Evolutionary conservation across 805 yeast genomes (phyloP), one percentile per base, ranked within the genome.

Genomic region (Wickerhamiella domercqiae): DNA sequence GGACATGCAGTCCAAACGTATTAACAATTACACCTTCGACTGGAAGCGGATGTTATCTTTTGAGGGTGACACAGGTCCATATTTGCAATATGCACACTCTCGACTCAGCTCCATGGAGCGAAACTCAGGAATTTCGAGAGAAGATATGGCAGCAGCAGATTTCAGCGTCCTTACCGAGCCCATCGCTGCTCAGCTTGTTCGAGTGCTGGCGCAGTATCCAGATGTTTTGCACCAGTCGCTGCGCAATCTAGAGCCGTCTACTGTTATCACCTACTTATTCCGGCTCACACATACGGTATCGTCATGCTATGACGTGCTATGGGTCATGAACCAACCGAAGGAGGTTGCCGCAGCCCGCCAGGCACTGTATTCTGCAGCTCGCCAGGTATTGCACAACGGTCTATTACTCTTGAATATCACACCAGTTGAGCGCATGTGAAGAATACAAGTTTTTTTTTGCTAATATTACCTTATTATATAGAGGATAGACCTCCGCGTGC

Each of bases 41-140:
- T 90, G 98, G 98, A 83, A 81, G 52, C 79, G 98, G 67, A 90
- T 90, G 96, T 70, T 80, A 32, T 83, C 97, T 3, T 86, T 90
- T 48, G 98, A 90, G 67, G 98, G 98, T 62, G 98, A 90, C 62
- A 90, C 98, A 40, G 98, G 98, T 57, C 97, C 98, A 42, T 90
- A 90, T 64, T 70, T 90, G 58, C 98, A 90, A 63, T 90, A 90
- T 56, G 97, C 98, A 32, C 98, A 90, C 63, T 84, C 97, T 16
- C 81, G 98, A 62, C 73, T 90, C 56, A 73, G 93, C 63, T 84
- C 96, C 5, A 84, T 90, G 51, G 86, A 82, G 63, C 78, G 97
- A 66, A 82, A 81, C 51, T 73, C 93, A 16, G 47, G 46, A 26
- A 44, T 55, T 35, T 41, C 44, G 25, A 34, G 42, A 29, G 49